These are phyloP conservation scores for Cucurbita maxima DNA, from an alignment of 306 rosid species.

Conservation along the genomic window DNA sequence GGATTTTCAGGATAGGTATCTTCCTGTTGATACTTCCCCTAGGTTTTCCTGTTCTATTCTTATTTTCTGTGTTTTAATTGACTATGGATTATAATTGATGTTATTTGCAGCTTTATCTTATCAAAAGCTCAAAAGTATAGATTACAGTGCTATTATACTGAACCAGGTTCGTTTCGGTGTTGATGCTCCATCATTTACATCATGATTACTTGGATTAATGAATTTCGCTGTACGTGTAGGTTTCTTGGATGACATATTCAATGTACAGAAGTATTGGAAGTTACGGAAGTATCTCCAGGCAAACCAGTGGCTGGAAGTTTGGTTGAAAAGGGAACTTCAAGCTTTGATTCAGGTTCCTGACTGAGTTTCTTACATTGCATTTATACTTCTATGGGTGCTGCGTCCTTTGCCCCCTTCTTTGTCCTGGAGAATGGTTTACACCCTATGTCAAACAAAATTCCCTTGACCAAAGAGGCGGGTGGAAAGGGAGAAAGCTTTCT, in stretches of 20 bases:
- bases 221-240: constrained; percentile 23
- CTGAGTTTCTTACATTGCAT: neutral
- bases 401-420: neutral
- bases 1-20: constrained; percentile 37
- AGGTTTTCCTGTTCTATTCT: neutral
- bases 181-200: neutral
- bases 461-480: neutral
- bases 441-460: neutral
- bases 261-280: constrained; percentile 46
- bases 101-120: constrained; percentile 42
- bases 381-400: neutral
- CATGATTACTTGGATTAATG: neutral
- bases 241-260: constrained; percentile 45
- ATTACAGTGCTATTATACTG: constrained; percentile 79
- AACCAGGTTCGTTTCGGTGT: constrained; percentile 41
- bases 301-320: constrained; percentile 56
- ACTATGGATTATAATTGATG: constrained; percentile 4
- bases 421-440: neutral
- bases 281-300: constrained; percentile 44
- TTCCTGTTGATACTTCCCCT: neutral
- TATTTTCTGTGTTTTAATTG: neutral
- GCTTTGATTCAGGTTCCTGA: constrained; percentile 53
- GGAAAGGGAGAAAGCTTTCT: neutral
- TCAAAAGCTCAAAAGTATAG: constrained; percentile 65
- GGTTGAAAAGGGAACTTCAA: constrained; percentile 88